phyloP scores from a whole-genome alignment of 192 early-diverging fungal species.

The Coemansia sp. region DNA sequence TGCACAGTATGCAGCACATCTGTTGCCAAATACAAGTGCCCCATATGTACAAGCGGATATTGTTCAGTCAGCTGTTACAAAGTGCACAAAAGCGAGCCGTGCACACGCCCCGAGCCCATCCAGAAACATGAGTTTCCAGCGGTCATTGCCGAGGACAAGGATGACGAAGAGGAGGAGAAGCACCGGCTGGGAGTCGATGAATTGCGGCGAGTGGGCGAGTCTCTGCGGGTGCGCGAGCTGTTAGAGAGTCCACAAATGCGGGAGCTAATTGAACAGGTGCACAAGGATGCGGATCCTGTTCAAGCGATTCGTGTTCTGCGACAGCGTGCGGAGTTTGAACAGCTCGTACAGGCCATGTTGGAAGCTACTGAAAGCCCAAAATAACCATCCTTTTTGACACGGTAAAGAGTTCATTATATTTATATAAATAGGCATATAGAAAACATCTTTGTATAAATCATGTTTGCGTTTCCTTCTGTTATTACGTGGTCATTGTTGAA shows the following conservation, averaged over 20 bases:
- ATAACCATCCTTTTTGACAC: neutral
- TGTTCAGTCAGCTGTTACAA: conserved; percentile 49
- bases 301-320: conserved; percentile 42
- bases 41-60: conserved; percentile 39
- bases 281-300: conserved; percentile 26
- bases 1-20: conserved; percentile 42
- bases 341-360: conserved; percentile 40
- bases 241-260: conserved; percentile 27
- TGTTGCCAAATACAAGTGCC: conserved; percentile 51
- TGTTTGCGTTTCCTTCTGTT: neutral
- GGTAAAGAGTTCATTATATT: neutral
- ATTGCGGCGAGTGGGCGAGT: conserved; percentile 23
- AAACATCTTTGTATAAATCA: no score
- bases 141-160: neutral
- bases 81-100: conserved; percentile 41
- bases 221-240: conserved; percentile 17
- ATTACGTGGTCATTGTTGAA: no score
- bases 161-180: conserved; percentile 32
- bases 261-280: conserved; percentile 29
- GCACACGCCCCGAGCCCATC: conserved; percentile 8
- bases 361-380: conserved; percentile 16
- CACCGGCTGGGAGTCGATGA: conserved; percentile 30
- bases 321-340: conserved; percentile 44
- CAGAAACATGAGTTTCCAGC: neutral
- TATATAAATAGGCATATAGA: neutral